These are phyloP conservation scores for Corymbia citriodora DNA, from an alignment of 441 rosid species.

Conservation along the genomic window DNA sequence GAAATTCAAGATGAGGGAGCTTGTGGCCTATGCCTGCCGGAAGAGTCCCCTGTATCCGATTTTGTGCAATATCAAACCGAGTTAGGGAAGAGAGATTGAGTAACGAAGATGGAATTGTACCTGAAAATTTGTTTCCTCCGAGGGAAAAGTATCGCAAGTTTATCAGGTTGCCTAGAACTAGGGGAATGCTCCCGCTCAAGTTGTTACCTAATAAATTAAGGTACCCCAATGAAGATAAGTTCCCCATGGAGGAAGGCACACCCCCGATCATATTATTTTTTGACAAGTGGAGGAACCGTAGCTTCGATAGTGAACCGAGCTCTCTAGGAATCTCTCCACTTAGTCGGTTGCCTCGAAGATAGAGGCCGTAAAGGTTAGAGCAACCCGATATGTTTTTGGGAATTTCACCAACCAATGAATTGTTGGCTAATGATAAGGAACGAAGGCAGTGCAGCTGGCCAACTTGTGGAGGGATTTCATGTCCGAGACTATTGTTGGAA, in stretches of 20 bases:
- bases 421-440: fast-evolving
- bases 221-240: not conserved
- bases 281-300: fast-evolving
- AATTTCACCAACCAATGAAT: not conserved
- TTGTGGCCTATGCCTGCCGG: not conserved
- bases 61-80: fast-evolving
- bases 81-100: not conserved
- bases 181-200: not conserved
- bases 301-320: not conserved
- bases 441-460: fast-evolving
- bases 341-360: fast-evolving
- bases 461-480: not conserved
- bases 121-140: fast-evolving
- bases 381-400: not conserved
- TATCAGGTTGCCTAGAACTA: not conserved
- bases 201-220: not conserved
- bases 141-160: fast-evolving
- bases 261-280: fast-evolving
- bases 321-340: not conserved
- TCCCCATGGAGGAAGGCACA: not conserved
- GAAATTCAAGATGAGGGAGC: not conserved
- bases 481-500: fast-evolving
- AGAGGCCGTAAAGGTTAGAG: not conserved
- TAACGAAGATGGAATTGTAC: not conserved
- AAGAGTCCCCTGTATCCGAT: not conserved